Base-by-base conservation (phyloP, 345 rosid species). In the Gossypioides kirkii region DNA sequence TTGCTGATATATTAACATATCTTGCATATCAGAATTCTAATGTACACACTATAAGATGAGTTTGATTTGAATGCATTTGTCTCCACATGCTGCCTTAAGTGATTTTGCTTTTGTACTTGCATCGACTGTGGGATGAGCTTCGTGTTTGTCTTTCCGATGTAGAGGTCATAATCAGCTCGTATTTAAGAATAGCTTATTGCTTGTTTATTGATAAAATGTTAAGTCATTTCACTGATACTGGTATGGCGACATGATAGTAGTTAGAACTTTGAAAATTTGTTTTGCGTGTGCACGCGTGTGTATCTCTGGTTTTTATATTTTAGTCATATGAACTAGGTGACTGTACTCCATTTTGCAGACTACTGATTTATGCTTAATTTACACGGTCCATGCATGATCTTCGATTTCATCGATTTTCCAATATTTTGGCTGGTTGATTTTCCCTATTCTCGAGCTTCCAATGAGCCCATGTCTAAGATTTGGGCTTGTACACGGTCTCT, bases 31-130 rank as follows among this genome's bases (percentile, higher is more conserved):
- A 1, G 53, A 43, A 23, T 8, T 47, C 71, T 47, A 14, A 12
- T 23, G 41, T 47, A 8, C 41, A 13, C 59, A 32, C 38, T 32
- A 32, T 0, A 32, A 5, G 38, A 32, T 32, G 38, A 49, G 25
- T 49, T 46, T 68, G 59, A 45, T 46, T 45, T 66, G 14, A 68
- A 16, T 68, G 23, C 58, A 49, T 43, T 68, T 47, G 71, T 67
- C 38, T 32, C 13, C 16, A 49, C 2, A 0, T 46, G 22, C 43
- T 49, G 43, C 43, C 41, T 26, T 49, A 17, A 49, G 14, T 17
- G 45, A 68, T 17, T 18, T 49, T 67, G 43, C 10, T 23, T 49
- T 12, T 68, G 58, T 17, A 16, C 23, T 47, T 16, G 23, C 43
- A 26, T 49, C 10, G 32, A 20, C 18, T 22, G 52, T 13, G 8